Percentiles rank a stretch among this genome's conserved stretches.
Evolutionary conservation across 805 yeast species (phyloP).

Genomic region (Wickerhamiella slavikovae): DNA sequence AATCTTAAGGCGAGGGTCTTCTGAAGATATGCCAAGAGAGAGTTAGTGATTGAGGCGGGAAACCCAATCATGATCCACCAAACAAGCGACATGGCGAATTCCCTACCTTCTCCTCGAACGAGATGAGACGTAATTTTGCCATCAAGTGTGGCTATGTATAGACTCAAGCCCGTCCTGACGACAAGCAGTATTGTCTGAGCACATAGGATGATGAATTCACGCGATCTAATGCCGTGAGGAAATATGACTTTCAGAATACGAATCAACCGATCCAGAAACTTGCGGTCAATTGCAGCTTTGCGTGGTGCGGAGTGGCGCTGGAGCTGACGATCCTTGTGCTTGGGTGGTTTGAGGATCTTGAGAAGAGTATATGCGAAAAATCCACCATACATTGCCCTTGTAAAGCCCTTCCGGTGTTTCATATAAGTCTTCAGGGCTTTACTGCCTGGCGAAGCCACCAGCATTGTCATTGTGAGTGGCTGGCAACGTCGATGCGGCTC

Average conservation of each 20-base stretch:
- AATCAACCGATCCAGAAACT: slow-evolving; percentile 13
- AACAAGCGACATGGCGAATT: slow-evolving; percentile 39
- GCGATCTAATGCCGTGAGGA: slow-evolving; percentile 15
- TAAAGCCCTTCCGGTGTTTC: slow-evolving; percentile 8
- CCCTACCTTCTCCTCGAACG: slow-evolving; percentile 45
- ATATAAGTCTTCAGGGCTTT: slow-evolving; percentile 3
- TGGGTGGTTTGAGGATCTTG: slow-evolving; percentile 2
- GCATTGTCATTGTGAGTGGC: no score
- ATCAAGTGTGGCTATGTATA: slow-evolving; percentile 70
- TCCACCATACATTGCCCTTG: slow-evolving; percentile 8
- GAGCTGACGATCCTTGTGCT: background rate
- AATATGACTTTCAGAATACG: slow-evolving; percentile 16
- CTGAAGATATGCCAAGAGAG: slow-evolving; percentile 30
- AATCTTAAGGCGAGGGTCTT: slow-evolving; percentile 23
- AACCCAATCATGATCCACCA: slow-evolving; percentile 72
- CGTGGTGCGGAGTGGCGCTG: slow-evolving; percentile 3
- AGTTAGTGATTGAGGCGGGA: slow-evolving; percentile 68
- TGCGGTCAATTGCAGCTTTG: slow-evolving; percentile 16
- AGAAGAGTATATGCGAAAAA: slow-evolving; percentile 6
- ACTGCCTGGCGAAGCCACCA: no score
- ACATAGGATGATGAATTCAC: slow-evolving; percentile 20
- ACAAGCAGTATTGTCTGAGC: slow-evolving; percentile 41
- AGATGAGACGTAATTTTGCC: slow-evolving; percentile 69
- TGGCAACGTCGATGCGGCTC: no score
- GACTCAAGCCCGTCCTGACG: slow-evolving; percentile 48